Percentiles rank a stretch among this genome's conserved stretches.
Evolutionary conservation across 768 basidiomycete genomes (phyloP).

Genomic region (Boletus subparvulus): DNA sequence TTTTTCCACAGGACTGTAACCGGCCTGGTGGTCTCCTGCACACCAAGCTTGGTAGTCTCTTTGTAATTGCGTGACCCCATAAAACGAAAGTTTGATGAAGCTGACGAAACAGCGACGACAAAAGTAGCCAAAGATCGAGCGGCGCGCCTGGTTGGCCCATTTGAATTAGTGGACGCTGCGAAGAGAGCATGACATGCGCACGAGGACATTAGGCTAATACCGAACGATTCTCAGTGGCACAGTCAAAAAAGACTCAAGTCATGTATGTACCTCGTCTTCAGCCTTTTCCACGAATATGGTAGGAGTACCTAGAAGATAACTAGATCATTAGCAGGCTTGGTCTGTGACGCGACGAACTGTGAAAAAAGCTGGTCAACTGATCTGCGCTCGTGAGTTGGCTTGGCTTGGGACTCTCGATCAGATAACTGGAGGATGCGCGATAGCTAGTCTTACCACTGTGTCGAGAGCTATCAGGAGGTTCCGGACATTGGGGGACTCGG

Average conservation of each 20-base stretch:
- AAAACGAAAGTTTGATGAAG: conserved; percentile 75
- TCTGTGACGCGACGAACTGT: conserved; percentile 22
- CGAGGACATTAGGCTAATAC: conserved; percentile 26
- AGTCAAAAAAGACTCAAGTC: neutral
- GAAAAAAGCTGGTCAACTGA: conserved; percentile 63
- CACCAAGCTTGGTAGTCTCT: conserved; percentile 68
- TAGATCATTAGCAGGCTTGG: neutral
- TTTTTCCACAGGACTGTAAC: conserved; percentile 50
- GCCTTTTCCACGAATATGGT: conserved; percentile 58
- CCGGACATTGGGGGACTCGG: conserved; percentile 41
- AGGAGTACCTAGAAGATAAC: conserved; percentile 44
- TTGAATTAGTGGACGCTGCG: conserved; percentile 2
- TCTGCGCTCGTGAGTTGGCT: conserved; percentile 52
- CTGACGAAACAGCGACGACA: conserved; percentile 73
- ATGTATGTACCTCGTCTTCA: conserved; percentile 48
- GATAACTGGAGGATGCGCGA: conserved; percentile 15
- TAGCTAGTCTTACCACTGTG: conserved; percentile 32
- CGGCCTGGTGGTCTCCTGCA: conserved; percentile 44
- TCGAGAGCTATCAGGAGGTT: conserved; percentile 48
- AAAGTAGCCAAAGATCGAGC: conserved; percentile 81
- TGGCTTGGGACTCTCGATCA: conserved; percentile 38
- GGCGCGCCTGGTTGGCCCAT: conserved; percentile 49
- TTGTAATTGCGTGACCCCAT: conserved; percentile 65
- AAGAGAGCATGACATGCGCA: conserved; percentile 17
- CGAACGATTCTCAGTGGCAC: conserved; percentile 9